Evolutionary conservation across 768 basidiomycete genomes (phyloP).

Genomic region (Coprinopsis cinerea): DNA sequence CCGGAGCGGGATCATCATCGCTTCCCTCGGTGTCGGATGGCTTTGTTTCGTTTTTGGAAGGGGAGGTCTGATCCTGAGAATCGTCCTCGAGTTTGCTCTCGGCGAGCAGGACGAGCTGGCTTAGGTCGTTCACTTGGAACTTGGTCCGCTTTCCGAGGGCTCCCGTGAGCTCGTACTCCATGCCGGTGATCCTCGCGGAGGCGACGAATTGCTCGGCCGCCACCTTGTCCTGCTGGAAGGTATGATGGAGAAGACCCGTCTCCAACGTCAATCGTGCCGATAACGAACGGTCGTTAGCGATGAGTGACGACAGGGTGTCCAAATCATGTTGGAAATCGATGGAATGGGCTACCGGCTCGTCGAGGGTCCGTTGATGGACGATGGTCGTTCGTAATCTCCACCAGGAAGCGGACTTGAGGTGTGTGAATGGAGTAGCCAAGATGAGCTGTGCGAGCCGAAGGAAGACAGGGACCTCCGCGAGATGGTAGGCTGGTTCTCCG

Average conservation of each 20-base stretch:
- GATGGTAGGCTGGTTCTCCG: conserved; percentile 96
- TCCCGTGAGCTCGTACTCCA: conserved; percentile 90
- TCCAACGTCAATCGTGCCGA: conserved; percentile 66
- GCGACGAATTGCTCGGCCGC: conserved; percentile 74
- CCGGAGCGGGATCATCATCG: conserved; percentile 11
- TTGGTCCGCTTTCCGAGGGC: conserved; percentile 92
- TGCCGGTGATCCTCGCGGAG: conserved; percentile 69
- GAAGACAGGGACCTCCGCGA: conserved; percentile 61
- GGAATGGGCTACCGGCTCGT: conserved; percentile 69
- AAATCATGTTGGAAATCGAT: conserved; percentile 35
- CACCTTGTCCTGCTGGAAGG: conserved; percentile 65
- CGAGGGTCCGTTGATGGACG: conserved; percentile 76
- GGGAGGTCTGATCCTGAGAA: conserved; percentile 9
- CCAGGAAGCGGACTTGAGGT: conserved; percentile 55
- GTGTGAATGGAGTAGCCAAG: conserved; percentile 44
- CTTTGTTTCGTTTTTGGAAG: conserved; percentile 10
- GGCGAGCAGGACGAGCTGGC: conserved; percentile 92
- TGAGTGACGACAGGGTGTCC: conserved; percentile 31
- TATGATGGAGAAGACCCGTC: conserved; percentile 72
- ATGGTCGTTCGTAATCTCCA: conserved; percentile 76
- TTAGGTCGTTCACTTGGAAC: conserved; percentile 79
- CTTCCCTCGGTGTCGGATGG: conserved; percentile 8
- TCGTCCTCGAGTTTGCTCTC: conserved; percentile 53
- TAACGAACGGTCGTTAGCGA: conserved; percentile 55
- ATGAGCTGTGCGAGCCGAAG: conserved; percentile 73